Evolutionary conservation across 257 asterid species (phyloP), one percentile per base, ranked within the genome.

Genomic region (Gynochthodes officinalis): DNA sequence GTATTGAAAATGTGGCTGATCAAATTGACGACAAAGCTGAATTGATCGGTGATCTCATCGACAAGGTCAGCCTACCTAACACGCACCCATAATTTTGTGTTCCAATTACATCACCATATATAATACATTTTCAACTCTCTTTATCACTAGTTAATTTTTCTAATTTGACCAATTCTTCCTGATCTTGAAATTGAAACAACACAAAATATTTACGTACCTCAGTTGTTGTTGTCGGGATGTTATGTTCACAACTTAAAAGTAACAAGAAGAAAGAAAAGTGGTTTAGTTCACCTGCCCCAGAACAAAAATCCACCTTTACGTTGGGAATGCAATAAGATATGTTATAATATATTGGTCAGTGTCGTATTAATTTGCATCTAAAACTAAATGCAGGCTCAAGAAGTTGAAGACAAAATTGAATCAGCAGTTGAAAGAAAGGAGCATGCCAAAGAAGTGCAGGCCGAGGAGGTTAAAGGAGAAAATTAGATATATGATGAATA

Each of bases 1-100:
- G 40, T 6, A 8, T 81, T 18, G 84, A 81, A 62, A 30, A 64
- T 37, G 35, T 73, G 32, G 84, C 84, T 0, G 79, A 77, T 64
- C 61, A 30, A 32, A 63, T 74, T 7, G 82, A 46, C 32, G 74
- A 73, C 23, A 10, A 43, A 27, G 71, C 84, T 11, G 79, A 81
- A 69, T 2, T 23, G 3, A 12, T 74, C 21, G 77, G 66, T 16
- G 74, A 76, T 40, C 13, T 74, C 62, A 81, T 81, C 15, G 84
- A 81, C 32, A 77, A 77, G 84, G 84, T 81, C 25, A 58, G 52
- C 32, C 40, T 21, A 18, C n/a, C n/a, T n/a, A n/a, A n/a, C 5
- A 62, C 40, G 5, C 30, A 62, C 2, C n/a, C 25, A 30, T 15
- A n/a, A n/a, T 18, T 49, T 43, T 0, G 1, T 23, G 33, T 54